phyloP scores from a whole-genome alignment of 2,329 filamentous ascomycete species.

The Pseudovirgaria hyperparasitica region DNA sequence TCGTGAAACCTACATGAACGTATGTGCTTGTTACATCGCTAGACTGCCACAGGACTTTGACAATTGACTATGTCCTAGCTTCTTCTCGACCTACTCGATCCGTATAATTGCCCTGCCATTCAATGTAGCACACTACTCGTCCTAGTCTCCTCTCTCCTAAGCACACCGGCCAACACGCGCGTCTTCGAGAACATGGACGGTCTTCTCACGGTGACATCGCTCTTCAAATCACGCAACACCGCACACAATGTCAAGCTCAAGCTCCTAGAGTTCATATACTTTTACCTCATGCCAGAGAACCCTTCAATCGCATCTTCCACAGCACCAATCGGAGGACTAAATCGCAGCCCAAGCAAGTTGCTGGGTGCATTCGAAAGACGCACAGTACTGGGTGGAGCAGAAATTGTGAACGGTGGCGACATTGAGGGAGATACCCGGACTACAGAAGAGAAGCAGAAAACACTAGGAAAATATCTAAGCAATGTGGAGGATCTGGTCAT shows the following conservation, averaged over 20 bases:
- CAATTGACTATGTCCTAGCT: conserved; percentile 38
- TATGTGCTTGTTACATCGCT: conserved; percentile 25
- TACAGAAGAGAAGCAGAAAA: conserved; percentile 69
- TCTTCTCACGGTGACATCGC: conserved; percentile 75
- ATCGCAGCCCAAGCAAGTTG: conserved; percentile 21
- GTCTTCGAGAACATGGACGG: conserved; percentile 89
- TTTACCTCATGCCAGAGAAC: conserved; percentile 92
- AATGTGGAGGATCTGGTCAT: conserved; percentile 69
- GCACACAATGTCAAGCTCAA: conserved; percentile 85
- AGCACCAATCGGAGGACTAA: conserved; percentile 14
- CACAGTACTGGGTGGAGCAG: conserved; percentile 12
- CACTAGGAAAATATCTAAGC: conserved; percentile 68
- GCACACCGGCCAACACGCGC: conserved; percentile 75
- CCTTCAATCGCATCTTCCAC: conserved; percentile 32
- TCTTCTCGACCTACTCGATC: conserved; percentile 86
- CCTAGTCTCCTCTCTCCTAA: conserved; percentile 77
- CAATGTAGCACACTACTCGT: conserved; percentile 84
- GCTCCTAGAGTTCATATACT: conserved; percentile 94
- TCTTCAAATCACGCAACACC: conserved; percentile 83
- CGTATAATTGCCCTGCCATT: conserved; percentile 77
- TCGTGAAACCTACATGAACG: conserved; percentile 89
- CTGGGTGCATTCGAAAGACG: conserved; percentile 19
- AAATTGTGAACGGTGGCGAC: conserved; percentile 19
- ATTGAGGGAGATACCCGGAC: conserved; percentile 40
- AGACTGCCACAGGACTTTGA: neutral